Evolutionary conservation across 1,284 basidiomycete species (phyloP), one percentile per base, ranked within the genome.

Genomic region (Coniophora puteana): DNA sequence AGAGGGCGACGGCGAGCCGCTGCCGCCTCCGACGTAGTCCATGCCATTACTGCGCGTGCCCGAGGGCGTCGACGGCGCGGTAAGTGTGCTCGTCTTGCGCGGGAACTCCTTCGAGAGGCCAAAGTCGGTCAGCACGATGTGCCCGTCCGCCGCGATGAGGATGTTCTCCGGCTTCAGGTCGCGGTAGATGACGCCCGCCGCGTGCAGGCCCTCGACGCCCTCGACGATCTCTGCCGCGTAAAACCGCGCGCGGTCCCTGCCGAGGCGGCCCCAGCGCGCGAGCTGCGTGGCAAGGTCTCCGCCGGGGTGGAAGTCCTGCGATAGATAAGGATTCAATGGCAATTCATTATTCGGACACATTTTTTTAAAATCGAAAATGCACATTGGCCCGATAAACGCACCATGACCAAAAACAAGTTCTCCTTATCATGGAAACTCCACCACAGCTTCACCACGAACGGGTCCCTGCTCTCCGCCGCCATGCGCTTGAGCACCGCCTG

Each of bases 391-490:
- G 44, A 27, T 38, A 38, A 12, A 61, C 72, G 40, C 47, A 83
- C 83, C 84, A 93, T 90, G 34, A 91, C 86, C 55, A 93, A 74
- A 66, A 93, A 96, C 44, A 97, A 68, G 59, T 95, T 93, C 62
- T 95, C 91, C 63, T 87, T 85, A 66, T 97, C 93, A 61, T 95
- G 92, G 69, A 97, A 97, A 63, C 89, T 89, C 83, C 89, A 94
- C 79, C 91, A 90, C 11, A 98, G 76, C 59, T 87, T 89, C 43
- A 96, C 91, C 42, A 97, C 86, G 62, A 97, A 98, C 4, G 92
- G 92, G 60, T 95, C 93, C 52, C 76, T 75, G 46, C 76, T 67
- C 54, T 89, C 78, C 7, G 80, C 79, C 2, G 87, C 83, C 84
- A 97, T 94, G 38, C 89, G 76, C 64, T 89, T 92, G 53, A 98